Evolutionary conservation across 305 asterid species (phyloP).

Genomic region (Solanum hybrid): DNA sequence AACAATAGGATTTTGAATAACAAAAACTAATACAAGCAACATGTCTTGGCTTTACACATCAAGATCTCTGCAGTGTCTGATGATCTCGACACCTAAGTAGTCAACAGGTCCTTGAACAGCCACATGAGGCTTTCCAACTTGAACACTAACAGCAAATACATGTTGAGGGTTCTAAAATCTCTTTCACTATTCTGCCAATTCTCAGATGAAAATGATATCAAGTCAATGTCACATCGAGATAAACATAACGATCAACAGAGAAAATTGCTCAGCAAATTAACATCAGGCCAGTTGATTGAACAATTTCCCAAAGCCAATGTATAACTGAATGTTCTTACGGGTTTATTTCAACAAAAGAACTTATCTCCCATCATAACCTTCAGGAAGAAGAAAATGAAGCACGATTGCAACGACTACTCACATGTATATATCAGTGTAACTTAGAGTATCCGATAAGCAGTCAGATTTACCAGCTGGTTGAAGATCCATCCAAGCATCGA

Average conservation of each 20-base stretch:
- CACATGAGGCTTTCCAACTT: conserved; percentile 84
- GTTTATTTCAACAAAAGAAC: too few relatives aligned
- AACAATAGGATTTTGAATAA: not conserved
- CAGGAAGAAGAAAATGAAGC: not conserved
- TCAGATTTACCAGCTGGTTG: conserved; percentile 65
- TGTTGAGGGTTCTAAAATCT: conserved; percentile 45
- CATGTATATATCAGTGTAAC: conserved; percentile 75
- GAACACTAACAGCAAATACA: conserved; percentile 52
- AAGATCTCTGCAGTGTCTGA: conserved; percentile 27
- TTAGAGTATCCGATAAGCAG: conserved; percentile 49
- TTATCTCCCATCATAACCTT: not conserved
- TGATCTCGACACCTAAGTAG: conserved; percentile 80
- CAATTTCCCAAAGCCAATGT: not conserved
- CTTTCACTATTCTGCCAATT: conserved; percentile 59
- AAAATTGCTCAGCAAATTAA: not conserved
- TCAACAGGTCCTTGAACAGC: conserved; percentile 76
- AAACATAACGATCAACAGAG: not conserved
- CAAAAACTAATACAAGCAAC: not conserved
- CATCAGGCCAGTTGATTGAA: not conserved
- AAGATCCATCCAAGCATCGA: conserved; percentile 93
- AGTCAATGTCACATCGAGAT: not conserved
- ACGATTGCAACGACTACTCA: conserved; percentile 8
- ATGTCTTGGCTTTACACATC: not conserved
- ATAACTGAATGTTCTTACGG: not conserved
- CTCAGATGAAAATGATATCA: not conserved